Evolutionary conservation across 345 rosid species (phyloP).

Genomic region (Carallia pectinifolia): DNA sequence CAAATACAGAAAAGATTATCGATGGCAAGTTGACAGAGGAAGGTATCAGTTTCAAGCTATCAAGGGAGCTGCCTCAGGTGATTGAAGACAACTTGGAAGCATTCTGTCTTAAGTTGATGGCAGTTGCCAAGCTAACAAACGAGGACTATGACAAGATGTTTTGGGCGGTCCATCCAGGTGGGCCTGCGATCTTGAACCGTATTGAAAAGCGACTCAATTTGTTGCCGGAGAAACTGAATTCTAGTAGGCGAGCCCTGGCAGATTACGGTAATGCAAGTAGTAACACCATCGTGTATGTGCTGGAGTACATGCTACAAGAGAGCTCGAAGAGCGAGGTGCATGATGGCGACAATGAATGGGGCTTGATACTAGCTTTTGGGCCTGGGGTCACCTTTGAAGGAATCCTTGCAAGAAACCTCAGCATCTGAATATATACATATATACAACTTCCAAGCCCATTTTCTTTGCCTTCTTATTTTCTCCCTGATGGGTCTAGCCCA

Average conservation of each 20-base stretch:
- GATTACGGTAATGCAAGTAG: slow-evolving; percentile 97
- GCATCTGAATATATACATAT: slow-evolving; percentile 20
- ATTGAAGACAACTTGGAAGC: slow-evolving; percentile 81
- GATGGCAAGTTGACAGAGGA: slow-evolving; percentile 90
- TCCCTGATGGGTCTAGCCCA: too few relatives aligned
- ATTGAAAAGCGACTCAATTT: slow-evolving; percentile 75
- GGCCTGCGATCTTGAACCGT: slow-evolving; percentile 89
- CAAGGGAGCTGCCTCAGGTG: slow-evolving; percentile 87
- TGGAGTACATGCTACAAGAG: slow-evolving; percentile 89
- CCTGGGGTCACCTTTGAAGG: slow-evolving; percentile 99
- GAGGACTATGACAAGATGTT: slow-evolving; percentile 69
- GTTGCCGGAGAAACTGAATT: slow-evolving; percentile 67
- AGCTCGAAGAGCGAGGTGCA: slow-evolving; percentile 41
- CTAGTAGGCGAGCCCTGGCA: slow-evolving; percentile 84
- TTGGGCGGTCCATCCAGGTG: slow-evolving; percentile 99
- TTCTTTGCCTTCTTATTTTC: not conserved
- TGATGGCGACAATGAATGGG: slow-evolving; percentile 50
- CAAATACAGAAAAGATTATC: slow-evolving; percentile 68
- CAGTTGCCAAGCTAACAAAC: slow-evolving; percentile 35
- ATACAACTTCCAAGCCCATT: not conserved
- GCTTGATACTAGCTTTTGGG: slow-evolving; percentile 86
- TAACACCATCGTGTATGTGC: slow-evolving; percentile 82
- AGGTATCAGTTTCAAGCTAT: slow-evolving; percentile 86
- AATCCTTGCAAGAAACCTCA: slow-evolving; percentile 80
- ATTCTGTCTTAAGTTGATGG: slow-evolving; percentile 72